Evolutionary conservation across 2,329 filamentous ascomycete species (phyloP).

Genomic region (Colletotrichum zoysiae): DNA sequence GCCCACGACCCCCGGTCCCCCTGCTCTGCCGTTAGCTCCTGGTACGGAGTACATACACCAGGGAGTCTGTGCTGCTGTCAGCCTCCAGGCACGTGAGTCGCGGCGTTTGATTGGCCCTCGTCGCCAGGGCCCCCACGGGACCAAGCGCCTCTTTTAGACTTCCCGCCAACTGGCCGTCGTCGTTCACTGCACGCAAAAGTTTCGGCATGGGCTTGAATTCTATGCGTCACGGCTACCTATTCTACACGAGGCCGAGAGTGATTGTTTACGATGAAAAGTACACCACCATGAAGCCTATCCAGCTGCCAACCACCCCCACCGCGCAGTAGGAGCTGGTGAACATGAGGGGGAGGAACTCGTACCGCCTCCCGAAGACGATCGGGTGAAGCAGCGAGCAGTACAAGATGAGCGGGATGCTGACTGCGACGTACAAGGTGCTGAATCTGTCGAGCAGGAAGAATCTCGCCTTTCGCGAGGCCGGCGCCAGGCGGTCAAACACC

Average conservation of each 20-base stretch:
- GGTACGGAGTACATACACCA: not conserved
- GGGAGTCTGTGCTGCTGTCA: constrained; percentile 39
- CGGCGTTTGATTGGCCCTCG: constrained; percentile 30
- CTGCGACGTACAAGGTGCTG: constrained; percentile 86
- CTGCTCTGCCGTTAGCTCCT: constrained; percentile 41
- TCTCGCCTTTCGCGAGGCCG: constrained; percentile 81
- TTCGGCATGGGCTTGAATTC: constrained; percentile 15
- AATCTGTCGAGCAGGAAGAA: constrained; percentile 94
- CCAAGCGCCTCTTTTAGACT: constrained; percentile 37
- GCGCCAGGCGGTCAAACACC: constrained; percentile 88
- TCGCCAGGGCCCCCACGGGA: constrained; percentile 29
- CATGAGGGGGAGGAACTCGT: constrained; percentile 96
- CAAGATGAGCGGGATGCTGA: constrained; percentile 88
- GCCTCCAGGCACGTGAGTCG: constrained; percentile 40
- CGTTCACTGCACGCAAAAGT: constrained; percentile 32
- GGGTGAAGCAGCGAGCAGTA: constrained; percentile 90
- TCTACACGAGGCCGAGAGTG: not conserved
- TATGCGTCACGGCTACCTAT: not conserved
- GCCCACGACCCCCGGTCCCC: constrained; percentile 41
- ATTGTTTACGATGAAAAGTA: constrained; percentile 75
- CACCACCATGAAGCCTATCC: constrained; percentile 93
- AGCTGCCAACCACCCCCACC: constrained; percentile 94
- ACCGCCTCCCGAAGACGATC: constrained; percentile 83
- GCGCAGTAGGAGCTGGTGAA: constrained; percentile 96
- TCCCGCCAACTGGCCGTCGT: constrained; percentile 32